Conservation (phyloP, 176 grass and related monocot species). For the Dendrocalamus sinicus region DNA sequence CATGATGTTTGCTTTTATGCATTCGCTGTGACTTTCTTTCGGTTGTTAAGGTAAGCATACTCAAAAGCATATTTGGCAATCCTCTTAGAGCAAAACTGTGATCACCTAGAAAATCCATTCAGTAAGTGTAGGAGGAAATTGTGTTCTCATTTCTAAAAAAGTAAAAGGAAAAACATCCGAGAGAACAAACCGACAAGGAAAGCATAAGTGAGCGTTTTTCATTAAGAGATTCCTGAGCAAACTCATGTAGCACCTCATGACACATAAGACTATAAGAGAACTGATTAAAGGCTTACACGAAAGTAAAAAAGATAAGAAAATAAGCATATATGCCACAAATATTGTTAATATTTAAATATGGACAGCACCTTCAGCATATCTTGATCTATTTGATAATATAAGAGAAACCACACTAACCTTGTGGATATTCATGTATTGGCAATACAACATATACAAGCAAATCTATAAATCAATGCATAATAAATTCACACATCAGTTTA, state of each 20-base stretch:
- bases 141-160: not conserved
- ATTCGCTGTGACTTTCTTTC: slow-evolving; percentile 96
- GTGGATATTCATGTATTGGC: slow-evolving; percentile 12
- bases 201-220: slow-evolving; percentile 10
- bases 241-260: not conserved
- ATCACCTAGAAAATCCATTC: slow-evolving; percentile 81
- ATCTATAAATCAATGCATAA: not conserved
- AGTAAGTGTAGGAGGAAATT: slow-evolving; percentile 43
- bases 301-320: slow-evolving; percentile 1
- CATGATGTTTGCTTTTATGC: slow-evolving; percentile 98
- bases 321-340: not conserved
- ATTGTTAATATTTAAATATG: slow-evolving; percentile 23
- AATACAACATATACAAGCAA: not conserved
- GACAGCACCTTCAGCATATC: not conserved
- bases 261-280: not conserved
- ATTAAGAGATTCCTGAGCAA: not conserved
- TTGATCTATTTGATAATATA: slow-evolving; percentile 3
- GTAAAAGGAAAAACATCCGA: slow-evolving; percentile 30
- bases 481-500: slow-evolving; percentile 5
- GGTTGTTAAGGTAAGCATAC: slow-evolving; percentile 94
- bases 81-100: slow-evolving; percentile 96
- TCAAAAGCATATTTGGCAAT: slow-evolving; percentile 54
- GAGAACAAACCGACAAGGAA: slow-evolving; percentile 25
- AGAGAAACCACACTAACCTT: not conserved
- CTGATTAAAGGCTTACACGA: not conserved